Percentiles rank a stretch among this genome's conserved stretches.
These are phyloP conservation scores for Euclidium syriacum DNA, from an alignment of 345 rosid species.

Conservation along the genomic window DNA sequence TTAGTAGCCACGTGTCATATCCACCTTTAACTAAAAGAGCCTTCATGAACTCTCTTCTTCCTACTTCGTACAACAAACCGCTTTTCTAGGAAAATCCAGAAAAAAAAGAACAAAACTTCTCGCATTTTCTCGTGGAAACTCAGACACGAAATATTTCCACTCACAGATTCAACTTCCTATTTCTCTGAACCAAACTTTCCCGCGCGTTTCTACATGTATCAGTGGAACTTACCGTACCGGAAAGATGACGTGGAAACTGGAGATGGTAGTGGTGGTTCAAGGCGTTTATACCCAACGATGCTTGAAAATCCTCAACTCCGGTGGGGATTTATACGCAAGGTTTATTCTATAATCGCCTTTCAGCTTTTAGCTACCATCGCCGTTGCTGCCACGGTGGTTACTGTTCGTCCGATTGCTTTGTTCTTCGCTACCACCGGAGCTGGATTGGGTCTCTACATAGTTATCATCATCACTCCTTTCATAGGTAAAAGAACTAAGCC, in stretches of 20 bases:
- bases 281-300: slow-evolving; percentile 70
- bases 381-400: slow-evolving; percentile 62
- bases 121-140: no score
- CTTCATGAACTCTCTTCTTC: no score
- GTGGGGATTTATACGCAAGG: slow-evolving; percentile 75
- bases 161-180: no score
- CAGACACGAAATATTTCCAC: no score
- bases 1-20: no score
- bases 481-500: no score
- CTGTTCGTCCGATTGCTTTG: slow-evolving; percentile 51
- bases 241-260: slow-evolving; percentile 69
- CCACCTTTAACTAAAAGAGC: no score
- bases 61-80: no score
- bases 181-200: no score
- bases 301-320: slow-evolving; percentile 68
- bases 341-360: slow-evolving; percentile 57
- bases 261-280: slow-evolving; percentile 43
- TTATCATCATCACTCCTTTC: slow-evolving; percentile 59
- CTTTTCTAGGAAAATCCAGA: no score
- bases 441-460: slow-evolving; percentile 58
- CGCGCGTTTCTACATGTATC: no score
- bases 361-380: slow-evolving; percentile 68
- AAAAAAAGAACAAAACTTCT: no score
- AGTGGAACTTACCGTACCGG: slow-evolving; percentile 45
- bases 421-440: slow-evolving; percentile 54